phyloP scores from a whole-genome alignment of 306 rosid species.

The Sesbania bispinosa region DNA sequence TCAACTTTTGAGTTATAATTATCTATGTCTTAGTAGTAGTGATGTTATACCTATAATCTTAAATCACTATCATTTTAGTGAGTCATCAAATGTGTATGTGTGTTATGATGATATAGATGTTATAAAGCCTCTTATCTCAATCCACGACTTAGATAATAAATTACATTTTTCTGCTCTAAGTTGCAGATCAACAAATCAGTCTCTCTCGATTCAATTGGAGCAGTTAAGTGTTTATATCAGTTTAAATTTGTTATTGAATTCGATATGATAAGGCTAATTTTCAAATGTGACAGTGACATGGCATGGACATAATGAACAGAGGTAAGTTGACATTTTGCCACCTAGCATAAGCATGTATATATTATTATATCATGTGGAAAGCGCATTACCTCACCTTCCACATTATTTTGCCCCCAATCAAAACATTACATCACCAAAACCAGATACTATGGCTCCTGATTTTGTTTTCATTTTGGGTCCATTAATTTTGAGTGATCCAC shows the following conservation, averaged over 20 bases:
- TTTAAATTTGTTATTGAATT: neutral
- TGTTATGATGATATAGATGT: no score
- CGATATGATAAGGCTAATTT: neutral
- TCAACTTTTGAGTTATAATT: slow-evolving; percentile 22
- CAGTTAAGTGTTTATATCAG: neutral
- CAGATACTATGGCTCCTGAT: no score
- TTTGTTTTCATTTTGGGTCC: no score
- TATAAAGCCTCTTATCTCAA: no score
- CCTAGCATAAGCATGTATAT: neutral
- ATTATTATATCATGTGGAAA: slow-evolving; percentile 14
- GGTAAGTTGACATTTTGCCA: slow-evolving; percentile 12
- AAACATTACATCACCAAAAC: neutral
- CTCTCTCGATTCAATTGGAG: neutral
- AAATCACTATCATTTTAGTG: neutral
- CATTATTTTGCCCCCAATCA: neutral
- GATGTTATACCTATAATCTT: neutral
- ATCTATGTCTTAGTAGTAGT: neutral
- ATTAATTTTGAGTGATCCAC: no score
- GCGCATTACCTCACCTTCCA: neutral
- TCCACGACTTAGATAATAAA: no score
- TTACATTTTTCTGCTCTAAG: neutral
- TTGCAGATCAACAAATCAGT: neutral
- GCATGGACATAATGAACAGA: neutral
- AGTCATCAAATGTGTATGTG: no score
- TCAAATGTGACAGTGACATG: slow-evolving; percentile 15